A percentile compares a stretch with the other conserved stretches of the same genome.
Evolutionary conservation across 805 yeast genomes (phyloP).

Genomic region (Saccharomyces paradoxus): DNA sequence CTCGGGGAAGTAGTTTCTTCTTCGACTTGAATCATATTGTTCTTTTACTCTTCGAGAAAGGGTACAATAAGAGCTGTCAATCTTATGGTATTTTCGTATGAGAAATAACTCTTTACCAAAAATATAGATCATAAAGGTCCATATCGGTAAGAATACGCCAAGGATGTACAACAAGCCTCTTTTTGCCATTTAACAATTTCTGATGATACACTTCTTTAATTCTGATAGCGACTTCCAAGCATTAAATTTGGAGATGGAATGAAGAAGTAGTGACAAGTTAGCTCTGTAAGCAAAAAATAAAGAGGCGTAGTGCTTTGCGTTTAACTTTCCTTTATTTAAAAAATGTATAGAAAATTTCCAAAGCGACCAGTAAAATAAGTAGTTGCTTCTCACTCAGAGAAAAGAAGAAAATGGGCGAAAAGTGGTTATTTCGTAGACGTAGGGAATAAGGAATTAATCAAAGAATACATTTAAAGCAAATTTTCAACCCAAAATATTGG

Average conservation of each 20-base stretch:
- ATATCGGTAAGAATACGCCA: neutral
- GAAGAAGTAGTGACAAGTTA: neutral
- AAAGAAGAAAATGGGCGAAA: neutral
- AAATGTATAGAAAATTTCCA: neutral
- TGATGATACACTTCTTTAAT: neutral
- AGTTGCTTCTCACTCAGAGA: neutral
- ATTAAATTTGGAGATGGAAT: neutral
- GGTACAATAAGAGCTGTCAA: neutral
- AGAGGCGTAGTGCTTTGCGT: neutral
- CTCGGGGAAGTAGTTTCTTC: slow-evolving; percentile 5
- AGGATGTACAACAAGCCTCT: neutral
- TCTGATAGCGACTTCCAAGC: neutral
- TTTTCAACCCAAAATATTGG: neutral
- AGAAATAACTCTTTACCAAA: neutral
- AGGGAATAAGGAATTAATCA: neutral
- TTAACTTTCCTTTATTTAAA: neutral
- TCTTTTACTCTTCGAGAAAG: neutral
- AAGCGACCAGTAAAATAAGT: neutral
- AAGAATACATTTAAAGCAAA: neutral
- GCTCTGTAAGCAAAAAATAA: neutral
- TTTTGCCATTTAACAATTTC: neutral
- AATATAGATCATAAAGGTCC: neutral
- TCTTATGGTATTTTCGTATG: neutral
- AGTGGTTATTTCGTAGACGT: too few species aligned
- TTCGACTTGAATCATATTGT: slow-evolving; percentile 3